phyloP scores from a whole-genome alignment of 2,329 filamentous ascomycete genomes.

The Clarireedia homoeocarpa region DNA sequence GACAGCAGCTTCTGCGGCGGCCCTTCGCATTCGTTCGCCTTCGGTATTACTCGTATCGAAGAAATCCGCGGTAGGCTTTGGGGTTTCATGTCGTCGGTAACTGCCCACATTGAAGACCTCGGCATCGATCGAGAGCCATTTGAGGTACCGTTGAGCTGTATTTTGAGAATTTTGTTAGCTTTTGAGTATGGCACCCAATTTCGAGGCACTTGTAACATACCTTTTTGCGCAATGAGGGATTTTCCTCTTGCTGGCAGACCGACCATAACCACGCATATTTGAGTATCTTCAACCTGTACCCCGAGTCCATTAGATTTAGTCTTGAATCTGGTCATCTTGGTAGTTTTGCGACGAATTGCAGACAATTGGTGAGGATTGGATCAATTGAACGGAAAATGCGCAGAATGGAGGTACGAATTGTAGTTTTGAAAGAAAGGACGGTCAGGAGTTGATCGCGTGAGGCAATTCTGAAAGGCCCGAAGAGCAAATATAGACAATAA shows the following conservation, averaged over 20 bases:
- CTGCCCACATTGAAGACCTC: slow-evolving; percentile 96
- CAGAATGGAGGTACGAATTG: background rate
- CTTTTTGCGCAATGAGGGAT: slow-evolving; percentile 95
- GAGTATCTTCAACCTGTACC: slow-evolving; percentile 87
- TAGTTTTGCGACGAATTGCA: background rate
- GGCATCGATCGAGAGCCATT: slow-evolving; percentile 91
- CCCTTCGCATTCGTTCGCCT: slow-evolving; percentile 80
- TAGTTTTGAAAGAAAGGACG: background rate
- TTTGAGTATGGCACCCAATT: background rate
- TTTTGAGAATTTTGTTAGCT: background rate
- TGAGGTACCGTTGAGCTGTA: slow-evolving; percentile 82
- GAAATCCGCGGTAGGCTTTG: slow-evolving; percentile 87
- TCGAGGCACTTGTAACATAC: slow-evolving; percentile 36
- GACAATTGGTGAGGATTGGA: background rate
- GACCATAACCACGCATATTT: slow-evolving; percentile 98
- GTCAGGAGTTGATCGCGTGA: slow-evolving; percentile 1
- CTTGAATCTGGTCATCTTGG: slow-evolving; percentile 21
- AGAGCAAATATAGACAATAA: background rate
- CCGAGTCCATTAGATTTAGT: slow-evolving; percentile 53
- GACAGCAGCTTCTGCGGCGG: slow-evolving; percentile 85
- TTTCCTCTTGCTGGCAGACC: slow-evolving; percentile 92
- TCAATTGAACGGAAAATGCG: background rate
- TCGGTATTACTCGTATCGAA: slow-evolving; percentile 88
- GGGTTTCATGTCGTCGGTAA: slow-evolving; percentile 83
- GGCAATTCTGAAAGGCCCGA: background rate